A percentile compares a stretch with the other conserved stretches of the same genome.
Conservation (phyloP, 2,329 filamentous ascomycete genomes). For the Aspergillus sergii region DNA sequence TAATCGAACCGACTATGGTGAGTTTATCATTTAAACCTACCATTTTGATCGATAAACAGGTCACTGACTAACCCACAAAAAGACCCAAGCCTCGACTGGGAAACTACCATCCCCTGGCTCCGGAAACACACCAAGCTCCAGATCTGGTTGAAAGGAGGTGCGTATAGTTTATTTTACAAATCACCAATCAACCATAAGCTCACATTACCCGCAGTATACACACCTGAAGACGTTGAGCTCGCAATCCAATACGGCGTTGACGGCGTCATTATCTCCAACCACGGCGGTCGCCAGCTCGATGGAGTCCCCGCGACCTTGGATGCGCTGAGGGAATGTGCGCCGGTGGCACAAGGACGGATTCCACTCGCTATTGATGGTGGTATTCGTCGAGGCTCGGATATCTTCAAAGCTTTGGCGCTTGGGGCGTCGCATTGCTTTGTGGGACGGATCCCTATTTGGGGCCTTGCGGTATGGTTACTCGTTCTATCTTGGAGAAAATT, state of each 20-base stretch:
- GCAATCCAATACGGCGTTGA: constrained; percentile 39
- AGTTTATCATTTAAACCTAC: neutral
- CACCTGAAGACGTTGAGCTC: constrained; percentile 38
- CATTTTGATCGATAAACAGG: neutral
- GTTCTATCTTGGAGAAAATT: neutral
- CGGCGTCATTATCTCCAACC: constrained; percentile 43
- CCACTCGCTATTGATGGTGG: constrained; percentile 38
- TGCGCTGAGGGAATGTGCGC: constrained; percentile 32
- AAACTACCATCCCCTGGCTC: constrained; percentile 53
- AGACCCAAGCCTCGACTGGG: constrained; percentile 53
- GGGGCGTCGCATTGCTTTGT: constrained; percentile 37
- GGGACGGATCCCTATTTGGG: constrained; percentile 39
- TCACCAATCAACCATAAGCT: constrained; percentile 10
- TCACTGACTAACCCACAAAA: neutral
- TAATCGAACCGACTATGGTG: constrained; percentile 32
- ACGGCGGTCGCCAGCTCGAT: constrained; percentile 43
- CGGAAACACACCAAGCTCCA: constrained; percentile 51
- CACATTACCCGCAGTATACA: constrained; percentile 22
- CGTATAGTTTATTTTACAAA: neutral
- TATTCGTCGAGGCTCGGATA: constrained; percentile 38
- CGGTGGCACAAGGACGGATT: constrained; percentile 34
- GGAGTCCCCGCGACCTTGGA: constrained; percentile 43
- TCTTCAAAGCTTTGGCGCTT: constrained; percentile 41
- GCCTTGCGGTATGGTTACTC: constrained; percentile 28
- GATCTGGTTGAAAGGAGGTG: constrained; percentile 37